Percentiles rank a stretch among this genome's conserved stretches.
Evolutionary conservation across 2,329 filamentous ascomycete species (phyloP).

Genomic region (Penicillium psychrosexuale): DNA sequence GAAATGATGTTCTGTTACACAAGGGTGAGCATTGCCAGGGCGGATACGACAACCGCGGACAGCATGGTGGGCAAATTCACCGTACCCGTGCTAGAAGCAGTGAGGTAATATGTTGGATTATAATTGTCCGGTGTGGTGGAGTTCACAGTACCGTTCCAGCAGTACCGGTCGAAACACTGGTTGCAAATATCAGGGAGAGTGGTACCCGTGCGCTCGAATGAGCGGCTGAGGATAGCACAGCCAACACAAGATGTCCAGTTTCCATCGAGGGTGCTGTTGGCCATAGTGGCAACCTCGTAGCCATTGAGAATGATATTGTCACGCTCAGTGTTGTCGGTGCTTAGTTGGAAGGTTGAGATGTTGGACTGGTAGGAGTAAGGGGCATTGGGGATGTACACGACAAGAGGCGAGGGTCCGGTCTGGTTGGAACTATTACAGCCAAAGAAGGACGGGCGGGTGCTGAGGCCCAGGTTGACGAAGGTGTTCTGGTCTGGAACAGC

Average conservation of each 20-base stretch:
- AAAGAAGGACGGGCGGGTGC: slow-evolving; percentile 74
- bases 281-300: slow-evolving; percentile 77
- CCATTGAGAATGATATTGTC: slow-evolving; percentile 83
- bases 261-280: slow-evolving; percentile 69
- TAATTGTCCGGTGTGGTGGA: slow-evolving; percentile 41
- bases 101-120: slow-evolving; percentile 35
- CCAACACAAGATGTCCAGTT: slow-evolving; percentile 82
- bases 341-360: slow-evolving; percentile 69
- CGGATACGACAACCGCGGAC: slow-evolving; percentile 8
- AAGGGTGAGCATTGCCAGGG: slow-evolving; percentile 14
- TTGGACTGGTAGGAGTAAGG: slow-evolving; percentile 78
- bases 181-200: slow-evolving; percentile 68
- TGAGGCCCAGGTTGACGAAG: slow-evolving; percentile 73
- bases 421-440: slow-evolving; percentile 69
- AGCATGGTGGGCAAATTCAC: slow-evolving; percentile 14
- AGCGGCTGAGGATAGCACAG: slow-evolving; percentile 79
- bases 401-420: slow-evolving; percentile 58
- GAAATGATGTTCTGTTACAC: neutral
- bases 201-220: slow-evolving; percentile 67
- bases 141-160: slow-evolving; percentile 79
- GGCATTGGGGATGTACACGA: slow-evolving; percentile 85
- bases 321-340: slow-evolving; percentile 64
- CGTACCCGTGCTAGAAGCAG: slow-evolving; percentile 5
- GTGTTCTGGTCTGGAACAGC: slow-evolving; percentile 70
- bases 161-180: slow-evolving; percentile 76